Evolutionary conservation across 1,139 yeast genomes (phyloP).

Genomic region (Cylindricascospora bacillispora): DNA sequence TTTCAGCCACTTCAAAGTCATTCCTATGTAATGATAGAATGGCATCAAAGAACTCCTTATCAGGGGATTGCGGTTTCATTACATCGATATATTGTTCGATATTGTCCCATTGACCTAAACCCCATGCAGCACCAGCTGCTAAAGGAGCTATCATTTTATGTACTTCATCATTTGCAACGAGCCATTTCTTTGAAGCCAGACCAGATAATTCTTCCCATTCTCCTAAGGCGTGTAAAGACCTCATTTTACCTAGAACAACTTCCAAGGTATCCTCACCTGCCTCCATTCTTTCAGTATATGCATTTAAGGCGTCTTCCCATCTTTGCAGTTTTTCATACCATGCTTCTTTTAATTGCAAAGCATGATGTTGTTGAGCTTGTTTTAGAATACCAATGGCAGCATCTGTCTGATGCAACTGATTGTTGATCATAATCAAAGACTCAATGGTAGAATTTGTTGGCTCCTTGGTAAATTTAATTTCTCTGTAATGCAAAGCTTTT

Average conservation of each 20-base stretch:
- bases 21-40: slow-evolving; percentile 76
- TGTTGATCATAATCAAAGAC: slow-evolving; percentile 80
- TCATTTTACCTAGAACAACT: slow-evolving; percentile 93
- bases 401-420: slow-evolving; percentile 90
- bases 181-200: slow-evolving; percentile 83
- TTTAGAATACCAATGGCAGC: slow-evolving; percentile 96
- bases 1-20: slow-evolving; percentile 70
- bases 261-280: slow-evolving; percentile 43
- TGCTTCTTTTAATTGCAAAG: slow-evolving; percentile 83
- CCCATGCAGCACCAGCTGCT: slow-evolving; percentile 99
- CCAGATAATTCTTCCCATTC: slow-evolving; percentile 94
- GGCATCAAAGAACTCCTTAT: slow-evolving; percentile 88
- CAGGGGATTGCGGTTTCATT: slow-evolving; percentile 89
- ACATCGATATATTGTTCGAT: slow-evolving; percentile 87
- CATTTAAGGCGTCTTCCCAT: slow-evolving; percentile 95
- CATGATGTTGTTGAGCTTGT: slow-evolving; percentile 91
- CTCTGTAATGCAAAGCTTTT: slow-evolving; percentile 91
- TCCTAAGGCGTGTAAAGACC: slow-evolving; percentile 93
- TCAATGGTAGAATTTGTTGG: slow-evolving; percentile 90
- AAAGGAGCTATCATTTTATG: slow-evolving; percentile 83
- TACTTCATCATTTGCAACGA: slow-evolving; percentile 53
- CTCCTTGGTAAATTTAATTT: slow-evolving; percentile 85
- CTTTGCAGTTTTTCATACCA: slow-evolving; percentile 96
- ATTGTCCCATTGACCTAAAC: slow-evolving; percentile 90
- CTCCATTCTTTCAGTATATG: slow-evolving; percentile 64